Base-by-base conservation (phyloP, 495 filamentous ascomycete species). In the Bathelium albidoporum region DNA sequence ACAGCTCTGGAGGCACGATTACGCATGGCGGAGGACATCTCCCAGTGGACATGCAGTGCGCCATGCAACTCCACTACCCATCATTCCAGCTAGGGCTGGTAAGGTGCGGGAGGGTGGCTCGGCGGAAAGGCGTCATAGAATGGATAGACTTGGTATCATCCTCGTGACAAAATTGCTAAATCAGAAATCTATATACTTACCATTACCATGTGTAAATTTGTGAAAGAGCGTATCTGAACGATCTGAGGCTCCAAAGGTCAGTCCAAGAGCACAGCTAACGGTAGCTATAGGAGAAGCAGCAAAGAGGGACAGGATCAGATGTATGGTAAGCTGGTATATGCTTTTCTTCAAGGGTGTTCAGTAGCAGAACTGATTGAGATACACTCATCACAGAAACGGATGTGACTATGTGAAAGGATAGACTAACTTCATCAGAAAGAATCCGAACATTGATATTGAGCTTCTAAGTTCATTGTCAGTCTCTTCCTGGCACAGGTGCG, bases 121-220 rank as follows among this genome's bases (percentile, higher is more conserved):
- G 87, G 88, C 77, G 68, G 74, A 49, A 49, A 31, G 58, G 65
- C 63, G 55, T 97, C 89, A 83, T 95, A 87, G 93, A 97, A 97
- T 97, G 93, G 93, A 97, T 97, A 89, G 86, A 90, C 92, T 92
- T 59, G 80, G 83, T 88, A 84, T 95, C 91, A 96, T 97, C 93
- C 88, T 88, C 75, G 79, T 65, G 65, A 22, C 3, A 44, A 36
- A 2, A 22, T 24, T 63, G 16, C 3, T 29, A 3, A 10, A 28
- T 44, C 29, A 16, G 18, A 63, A 34, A n/a, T 18, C 18, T 7
- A 43, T 18, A 16, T 9, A 34, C 61, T 63, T 63, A 63, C 61
- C n/a, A 18, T 49, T 36, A 31, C 22, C 5, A 31, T 49, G 1
- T 44, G 28, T 20, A 5, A 61, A 43, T 18, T 18, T n/a, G n/a